Evolutionary conservation across 1,284 basidiomycete genomes (phyloP).

Genomic region (Acaromyces ingoldii): DNA sequence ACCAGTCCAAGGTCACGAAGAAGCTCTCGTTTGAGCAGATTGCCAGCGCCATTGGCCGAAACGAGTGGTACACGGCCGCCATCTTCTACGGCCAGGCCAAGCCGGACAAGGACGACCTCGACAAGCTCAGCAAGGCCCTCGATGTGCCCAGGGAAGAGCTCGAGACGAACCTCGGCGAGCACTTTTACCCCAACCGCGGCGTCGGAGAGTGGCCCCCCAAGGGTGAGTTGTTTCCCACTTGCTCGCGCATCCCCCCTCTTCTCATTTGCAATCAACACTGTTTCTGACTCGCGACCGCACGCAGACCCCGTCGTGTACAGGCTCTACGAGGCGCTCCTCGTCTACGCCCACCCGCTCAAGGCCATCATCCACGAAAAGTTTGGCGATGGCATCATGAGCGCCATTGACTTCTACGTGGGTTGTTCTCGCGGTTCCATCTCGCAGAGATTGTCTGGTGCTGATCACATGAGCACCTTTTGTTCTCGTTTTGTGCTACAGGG

Average conservation of each 20-base stretch:
- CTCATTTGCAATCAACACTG: too few species aligned
- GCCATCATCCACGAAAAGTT: constrained; percentile 48
- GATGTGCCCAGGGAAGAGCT: constrained; percentile 20
- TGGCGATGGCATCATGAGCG: constrained; percentile 39
- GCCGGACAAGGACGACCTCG: constrained; percentile 27
- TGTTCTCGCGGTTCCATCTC: too few species aligned
- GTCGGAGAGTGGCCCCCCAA: constrained; percentile 36
- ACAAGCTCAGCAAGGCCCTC: constrained; percentile 22
- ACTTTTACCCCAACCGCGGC: constrained; percentile 36
- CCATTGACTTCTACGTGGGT: constrained; percentile 44
- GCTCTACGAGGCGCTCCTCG: constrained; percentile 32
- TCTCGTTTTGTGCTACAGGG: too few species aligned
- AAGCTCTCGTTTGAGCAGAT: constrained; percentile 35
- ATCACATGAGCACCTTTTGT: too few species aligned
- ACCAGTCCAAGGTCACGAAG: constrained; percentile 27
- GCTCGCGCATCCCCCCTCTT: neutral
- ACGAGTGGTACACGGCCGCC: constrained; percentile 40
- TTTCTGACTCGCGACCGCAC: too few species aligned
- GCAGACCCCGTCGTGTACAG: constrained; percentile 22
- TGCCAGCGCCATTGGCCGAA: constrained; percentile 25
- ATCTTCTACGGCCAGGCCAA: constrained; percentile 47
- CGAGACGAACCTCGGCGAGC: constrained; percentile 23
- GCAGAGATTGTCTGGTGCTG: too few species aligned
- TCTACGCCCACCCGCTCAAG: constrained; percentile 43
- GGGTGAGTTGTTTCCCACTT: constrained; percentile 11